Conservation (phyloP, 257 asterid genomes). For the Forsythia suspensa region DNA sequence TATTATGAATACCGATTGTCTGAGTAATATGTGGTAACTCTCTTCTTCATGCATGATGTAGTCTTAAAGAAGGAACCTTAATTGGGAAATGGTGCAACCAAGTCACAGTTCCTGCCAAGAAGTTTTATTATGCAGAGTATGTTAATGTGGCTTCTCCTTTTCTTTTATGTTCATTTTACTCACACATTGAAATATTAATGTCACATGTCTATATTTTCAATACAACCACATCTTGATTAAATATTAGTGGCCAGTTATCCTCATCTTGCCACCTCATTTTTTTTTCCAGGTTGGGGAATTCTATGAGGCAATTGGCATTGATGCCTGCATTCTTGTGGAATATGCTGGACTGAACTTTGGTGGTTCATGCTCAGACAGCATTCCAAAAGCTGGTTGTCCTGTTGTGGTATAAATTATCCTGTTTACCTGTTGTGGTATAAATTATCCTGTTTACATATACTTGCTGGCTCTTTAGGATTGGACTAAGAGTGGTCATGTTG, state of each 20-base stretch:
- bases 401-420: slow-evolving; percentile 65
- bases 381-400: slow-evolving; percentile 98
- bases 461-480: slow-evolving; percentile 8
- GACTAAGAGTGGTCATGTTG: slow-evolving; percentile 7
- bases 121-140: slow-evolving; percentile 91
- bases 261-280: slow-evolving; percentile 16
- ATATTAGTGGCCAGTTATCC: slow-evolving; percentile 2
- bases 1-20: not conserved
- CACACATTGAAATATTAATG: not conserved
- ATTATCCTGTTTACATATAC: not conserved
- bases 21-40: slow-evolving; percentile 14
- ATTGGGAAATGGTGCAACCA: slow-evolving; percentile 92
- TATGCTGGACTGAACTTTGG: slow-evolving; percentile 98
- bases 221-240: not conserved
- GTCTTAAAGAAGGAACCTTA: slow-evolving; percentile 97
- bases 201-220: not conserved
- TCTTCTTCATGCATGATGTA: slow-evolving; percentile 33
- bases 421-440: too few species aligned
- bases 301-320: slow-evolving; percentile 92
- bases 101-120: slow-evolving; percentile 92
- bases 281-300: slow-evolving; percentile 89
- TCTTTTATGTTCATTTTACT: slow-evolving; percentile 20
- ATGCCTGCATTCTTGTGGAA: slow-evolving; percentile 97
- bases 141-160: slow-evolving; percentile 24
- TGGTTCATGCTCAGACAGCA: slow-evolving; percentile 86